Conservation (phyloP, 371 early-diverging fungal species). For the Mucor circinelloides region DNA sequence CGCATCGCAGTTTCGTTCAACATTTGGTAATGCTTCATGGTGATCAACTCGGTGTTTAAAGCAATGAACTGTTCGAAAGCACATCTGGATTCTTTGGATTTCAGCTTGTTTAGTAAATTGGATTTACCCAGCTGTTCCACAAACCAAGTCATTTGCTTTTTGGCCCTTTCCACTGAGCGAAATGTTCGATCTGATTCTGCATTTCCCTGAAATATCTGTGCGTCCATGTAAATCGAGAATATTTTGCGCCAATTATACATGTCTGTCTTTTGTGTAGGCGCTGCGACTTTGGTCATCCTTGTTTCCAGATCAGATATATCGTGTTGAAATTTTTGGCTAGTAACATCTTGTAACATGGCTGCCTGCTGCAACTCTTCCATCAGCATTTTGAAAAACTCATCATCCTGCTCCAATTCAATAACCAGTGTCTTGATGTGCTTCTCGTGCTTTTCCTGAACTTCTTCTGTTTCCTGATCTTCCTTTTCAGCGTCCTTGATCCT, state of each 20-base stretch:
- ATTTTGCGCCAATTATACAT: slow-evolving; percentile 77
- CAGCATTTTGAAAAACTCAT: slow-evolving; percentile 62
- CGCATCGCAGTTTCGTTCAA: slow-evolving; percentile 79
- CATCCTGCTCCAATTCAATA: slow-evolving; percentile 60
- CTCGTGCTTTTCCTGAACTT: not conserved
- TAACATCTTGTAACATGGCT: slow-evolving; percentile 38
- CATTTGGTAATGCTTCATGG: slow-evolving; percentile 70
- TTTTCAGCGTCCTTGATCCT: not conserved
- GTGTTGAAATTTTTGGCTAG: slow-evolving; percentile 43
- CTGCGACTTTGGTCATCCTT: slow-evolving; percentile 44
- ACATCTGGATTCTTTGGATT: slow-evolving; percentile 44
- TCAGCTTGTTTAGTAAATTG: slow-evolving; percentile 41
- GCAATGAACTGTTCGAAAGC: slow-evolving; percentile 63
- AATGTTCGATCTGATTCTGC: slow-evolving; percentile 50
- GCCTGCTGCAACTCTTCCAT: slow-evolving; percentile 53
- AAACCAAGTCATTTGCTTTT: slow-evolving; percentile 66
- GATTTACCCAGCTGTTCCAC: slow-evolving; percentile 45
- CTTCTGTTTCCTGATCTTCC: not conserved
- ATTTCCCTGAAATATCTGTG: slow-evolving; percentile 66
- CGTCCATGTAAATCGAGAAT: slow-evolving; percentile 69
- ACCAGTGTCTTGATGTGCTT: slow-evolving; percentile 41
- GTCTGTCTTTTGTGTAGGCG: slow-evolving; percentile 65
- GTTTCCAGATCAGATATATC: slow-evolving; percentile 50
- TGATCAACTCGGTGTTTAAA: slow-evolving; percentile 69
- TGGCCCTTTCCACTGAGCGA: slow-evolving; percentile 54